Conservation (phyloP, 2,329 filamentous ascomycete genomes). For the Ophioceras dolichostomum region DNA sequence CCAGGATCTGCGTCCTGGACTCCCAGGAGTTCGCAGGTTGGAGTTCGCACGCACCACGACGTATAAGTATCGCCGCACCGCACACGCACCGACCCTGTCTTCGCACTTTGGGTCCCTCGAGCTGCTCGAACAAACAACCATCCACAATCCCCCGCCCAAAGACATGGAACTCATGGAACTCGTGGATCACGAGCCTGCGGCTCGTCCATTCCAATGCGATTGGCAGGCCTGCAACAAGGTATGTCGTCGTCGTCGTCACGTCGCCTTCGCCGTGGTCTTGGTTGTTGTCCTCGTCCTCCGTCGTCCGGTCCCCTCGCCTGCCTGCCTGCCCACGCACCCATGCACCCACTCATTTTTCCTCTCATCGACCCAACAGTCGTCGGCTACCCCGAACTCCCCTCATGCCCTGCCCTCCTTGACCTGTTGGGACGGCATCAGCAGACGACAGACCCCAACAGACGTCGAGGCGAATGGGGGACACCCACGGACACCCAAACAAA, state of each 20-base stretch:
- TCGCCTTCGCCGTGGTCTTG: background rate
- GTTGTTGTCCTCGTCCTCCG: background rate
- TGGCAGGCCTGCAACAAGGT: conserved; percentile 53
- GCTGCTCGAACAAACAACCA: conserved; percentile 5
- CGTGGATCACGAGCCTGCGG: conserved; percentile 49
- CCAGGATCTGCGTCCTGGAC: background rate
- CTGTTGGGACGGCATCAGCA: too few relatives aligned
- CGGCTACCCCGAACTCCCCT: too few relatives aligned
- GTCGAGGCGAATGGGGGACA: too few relatives aligned
- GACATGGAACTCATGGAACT: conserved; percentile 53
- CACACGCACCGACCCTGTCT: conserved; percentile 3
- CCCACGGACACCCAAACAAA: too few relatives aligned
- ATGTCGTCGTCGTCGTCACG: conserved; percentile 11
- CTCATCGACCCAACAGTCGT: too few relatives aligned
- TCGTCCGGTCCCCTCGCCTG: background rate
- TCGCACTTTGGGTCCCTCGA: conserved; percentile 2
- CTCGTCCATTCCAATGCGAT: conserved; percentile 51
- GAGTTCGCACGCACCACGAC: background rate
- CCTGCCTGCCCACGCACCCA: too few relatives aligned
- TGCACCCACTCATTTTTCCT: too few relatives aligned
- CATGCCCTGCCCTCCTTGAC: too few relatives aligned
- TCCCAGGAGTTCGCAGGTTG: background rate
- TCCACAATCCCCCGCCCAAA: conserved; percentile 8
- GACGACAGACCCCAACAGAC: too few relatives aligned
- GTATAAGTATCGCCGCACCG: conserved; percentile 2